Percentiles rank a stretch among this genome's conserved stretches.
Conservation (phyloP, 108 stramenopile species). For the Skeletonema potamos region DNA sequence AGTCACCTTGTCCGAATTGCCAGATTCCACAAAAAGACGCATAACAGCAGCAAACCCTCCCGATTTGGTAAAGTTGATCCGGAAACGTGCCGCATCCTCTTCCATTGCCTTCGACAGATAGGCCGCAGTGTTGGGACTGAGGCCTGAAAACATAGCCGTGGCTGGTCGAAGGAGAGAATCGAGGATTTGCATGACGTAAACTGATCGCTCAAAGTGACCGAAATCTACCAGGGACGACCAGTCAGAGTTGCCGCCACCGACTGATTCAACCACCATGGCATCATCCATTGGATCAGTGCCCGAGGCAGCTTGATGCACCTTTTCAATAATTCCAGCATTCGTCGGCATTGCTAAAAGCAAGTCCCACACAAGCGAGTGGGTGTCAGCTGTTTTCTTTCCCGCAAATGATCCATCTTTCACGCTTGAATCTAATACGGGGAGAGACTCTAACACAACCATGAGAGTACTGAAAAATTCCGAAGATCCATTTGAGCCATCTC, state of each 20-base stretch:
- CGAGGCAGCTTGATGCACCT: slow-evolving; percentile 54
- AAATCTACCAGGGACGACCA: slow-evolving; percentile 79
- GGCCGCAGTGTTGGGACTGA: slow-evolving; percentile 34
- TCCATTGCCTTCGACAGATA: slow-evolving; percentile 43
- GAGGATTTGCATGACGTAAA: slow-evolving; percentile 92
- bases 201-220: slow-evolving; percentile 73
- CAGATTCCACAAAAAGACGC: slow-evolving; percentile 66
- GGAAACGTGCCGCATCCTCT: slow-evolving; percentile 55
- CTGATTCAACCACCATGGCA: slow-evolving; percentile 73
- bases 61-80: slow-evolving; percentile 78
- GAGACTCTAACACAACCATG: slow-evolving; percentile 63
- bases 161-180: slow-evolving; percentile 91
- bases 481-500: slow-evolving; percentile 51
- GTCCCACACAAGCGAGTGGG: slow-evolving; percentile 88
- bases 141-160: slow-evolving; percentile 64
- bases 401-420: slow-evolving; percentile 8
- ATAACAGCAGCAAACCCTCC: slow-evolving; percentile 91
- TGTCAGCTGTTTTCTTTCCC: slow-evolving; percentile 37
- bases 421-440: slow-evolving; percentile 35
- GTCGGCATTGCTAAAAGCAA: slow-evolving; percentile 92
- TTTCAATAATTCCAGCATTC: slow-evolving; percentile 59
- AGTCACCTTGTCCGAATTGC: slow-evolving; percentile 44
- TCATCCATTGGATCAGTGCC: slow-evolving; percentile 27
- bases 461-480: slow-evolving; percentile 71
- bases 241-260: slow-evolving; percentile 17